A percentile compares a stretch with the other conserved stretches of the same genome.
phyloP scores from a whole-genome alignment of 306 rosid genomes.

The Dryas alaskensis region DNA sequence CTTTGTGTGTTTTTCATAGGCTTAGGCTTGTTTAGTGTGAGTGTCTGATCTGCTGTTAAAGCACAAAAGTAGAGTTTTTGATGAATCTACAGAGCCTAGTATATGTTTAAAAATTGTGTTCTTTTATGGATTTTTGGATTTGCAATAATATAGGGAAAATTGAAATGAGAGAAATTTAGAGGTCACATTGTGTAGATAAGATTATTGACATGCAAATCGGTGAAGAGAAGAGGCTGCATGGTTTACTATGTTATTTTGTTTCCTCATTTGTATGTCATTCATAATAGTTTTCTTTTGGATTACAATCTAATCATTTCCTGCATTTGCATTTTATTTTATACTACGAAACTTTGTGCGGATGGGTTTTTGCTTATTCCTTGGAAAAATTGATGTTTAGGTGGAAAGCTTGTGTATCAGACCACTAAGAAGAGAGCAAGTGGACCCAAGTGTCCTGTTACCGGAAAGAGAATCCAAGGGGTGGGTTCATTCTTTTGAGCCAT shows the following conservation, averaged over 20 bases:
- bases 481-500: background rate
- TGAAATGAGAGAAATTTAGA: background rate
- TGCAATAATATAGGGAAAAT: background rate
- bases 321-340: background rate
- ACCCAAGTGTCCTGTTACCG: slow-evolving; percentile 35
- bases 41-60: background rate
- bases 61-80: background rate
- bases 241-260: background rate
- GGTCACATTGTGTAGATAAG: background rate
- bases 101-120: background rate
- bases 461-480: slow-evolving; percentile 39
- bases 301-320: background rate
- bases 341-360: background rate
- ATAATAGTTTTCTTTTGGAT: background rate
- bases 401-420: slow-evolving; percentile 34
- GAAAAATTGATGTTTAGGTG: slow-evolving; percentile 13
- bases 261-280: background rate
- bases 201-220: background rate
- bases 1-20: background rate
- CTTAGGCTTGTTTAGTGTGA: background rate
- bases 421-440: slow-evolving; percentile 39
- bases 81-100: background rate
- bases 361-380: too few relatives aligned
- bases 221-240: background rate
- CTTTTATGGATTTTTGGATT: background rate